Base-by-base conservation (phyloP, 202 grass and related monocot species). In the Setaria italica region DNA sequence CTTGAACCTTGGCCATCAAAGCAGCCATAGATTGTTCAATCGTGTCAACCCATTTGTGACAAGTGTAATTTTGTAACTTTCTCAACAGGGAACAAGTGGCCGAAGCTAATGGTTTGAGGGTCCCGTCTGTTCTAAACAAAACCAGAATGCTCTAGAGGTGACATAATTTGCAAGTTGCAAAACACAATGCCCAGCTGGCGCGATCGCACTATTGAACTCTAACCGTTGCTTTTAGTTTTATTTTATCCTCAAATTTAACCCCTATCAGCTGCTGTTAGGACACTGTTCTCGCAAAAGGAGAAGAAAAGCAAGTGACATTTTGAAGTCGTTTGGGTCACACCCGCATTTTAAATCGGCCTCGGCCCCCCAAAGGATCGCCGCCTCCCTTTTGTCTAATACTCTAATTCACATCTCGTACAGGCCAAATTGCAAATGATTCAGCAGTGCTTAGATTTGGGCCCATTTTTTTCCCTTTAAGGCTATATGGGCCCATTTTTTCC, bases 91-190 rank as follows among this genome's bases (percentile, higher is more conserved):
- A 21, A 67, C 21, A 60, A 72, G 41, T 82, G 80, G 16, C 58
- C 2, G 6, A 49, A 62, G 1, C 34, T 4, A 9, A 5, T 33
- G 51, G 80, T 6, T 33, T 6, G 39, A 5, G 39, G 39, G 39
- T 6, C 41, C 29, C 37, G 50, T 57, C 11, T 21, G 29, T 21
- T 63, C 79, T 55, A 32, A 33, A 46, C 66, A 46, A 81, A 70
- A 37, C 79, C 4, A 46, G 50, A 70, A 81, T 16, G n/a, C 43
- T 74, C 81, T 17, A 65, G 32, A 54, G 58, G 32, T 53, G 58
- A 25, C 46, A 65, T 11, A 51, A 66, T 65, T 53, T 54, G 81
- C 59, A 75, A 62, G 56, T 74, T 81, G 79, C 79, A 30, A 6
- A 43, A 29, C 34, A 37, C 16, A 25, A 4, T 59, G 25, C 12